Evolutionary conservation across 2,329 filamentous ascomycete species (phyloP).

Genomic region (Grosmannia clavigera): DNA sequence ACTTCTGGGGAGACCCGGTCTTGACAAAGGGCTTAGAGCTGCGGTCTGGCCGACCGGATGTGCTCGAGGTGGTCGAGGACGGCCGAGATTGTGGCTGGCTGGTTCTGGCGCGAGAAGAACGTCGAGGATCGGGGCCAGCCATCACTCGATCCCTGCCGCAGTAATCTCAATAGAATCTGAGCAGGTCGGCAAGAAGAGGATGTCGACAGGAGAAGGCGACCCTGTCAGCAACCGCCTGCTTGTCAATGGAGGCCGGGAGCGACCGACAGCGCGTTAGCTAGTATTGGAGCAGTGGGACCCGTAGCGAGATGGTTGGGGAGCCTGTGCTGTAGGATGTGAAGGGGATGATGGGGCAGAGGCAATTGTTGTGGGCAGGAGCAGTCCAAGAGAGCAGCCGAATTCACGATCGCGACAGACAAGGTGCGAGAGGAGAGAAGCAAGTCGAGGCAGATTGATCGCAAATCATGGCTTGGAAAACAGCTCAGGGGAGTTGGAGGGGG

Average conservation of each 20-base stretch:
- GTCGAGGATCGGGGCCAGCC: conserved; percentile 60
- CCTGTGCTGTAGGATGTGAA: not conserved
- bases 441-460: not conserved
- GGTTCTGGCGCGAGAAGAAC: conserved; percentile 80
- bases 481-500: not conserved
- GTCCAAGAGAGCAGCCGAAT: not conserved
- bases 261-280: not conserved
- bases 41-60: conserved; percentile 61
- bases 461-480: conserved; percentile 3
- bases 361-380: not conserved
- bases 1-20: conserved; percentile 61
- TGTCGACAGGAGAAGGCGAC: not conserved
- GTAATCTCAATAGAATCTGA: not conserved
- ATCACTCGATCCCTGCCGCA: conserved; percentile 30
- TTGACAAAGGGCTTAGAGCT: conserved; percentile 61
- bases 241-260: not conserved
- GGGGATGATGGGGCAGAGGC: not conserved
- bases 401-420: not conserved
- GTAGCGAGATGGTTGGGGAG: not conserved
- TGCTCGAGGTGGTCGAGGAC: conserved; percentile 65
- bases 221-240: not conserved
- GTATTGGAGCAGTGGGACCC: not conserved
- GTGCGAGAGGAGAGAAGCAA: not conserved
- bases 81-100: conserved; percentile 65
- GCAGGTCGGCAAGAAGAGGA: conserved; percentile 15